Percentiles rank a stretch among this genome's conserved stretches.
Conservation (phyloP, 2,329 filamentous ascomycete species). For the Aspergillus pseudonomiae region DNA sequence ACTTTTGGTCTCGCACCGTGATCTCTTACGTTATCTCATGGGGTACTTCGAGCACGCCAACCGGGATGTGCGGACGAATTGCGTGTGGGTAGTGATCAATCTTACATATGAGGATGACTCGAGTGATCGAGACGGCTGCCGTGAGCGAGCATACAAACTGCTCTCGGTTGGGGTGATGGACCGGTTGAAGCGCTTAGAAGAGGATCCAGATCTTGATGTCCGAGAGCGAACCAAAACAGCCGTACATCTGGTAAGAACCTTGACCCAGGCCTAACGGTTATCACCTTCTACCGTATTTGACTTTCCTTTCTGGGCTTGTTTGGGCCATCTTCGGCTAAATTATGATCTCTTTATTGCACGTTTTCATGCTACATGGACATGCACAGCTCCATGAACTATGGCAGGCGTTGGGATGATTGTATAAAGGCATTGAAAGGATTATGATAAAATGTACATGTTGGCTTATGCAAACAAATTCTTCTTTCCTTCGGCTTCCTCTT, state of each 20-base stretch:
- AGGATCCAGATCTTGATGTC: conserved; percentile 79
- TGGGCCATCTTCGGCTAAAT: background rate
- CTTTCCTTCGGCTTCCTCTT: background rate
- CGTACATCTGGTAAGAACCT: conserved; percentile 65
- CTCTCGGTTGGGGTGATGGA: conserved; percentile 71
- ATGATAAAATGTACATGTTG: conserved; percentile 3
- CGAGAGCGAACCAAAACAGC: conserved; percentile 82
- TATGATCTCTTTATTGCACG: background rate
- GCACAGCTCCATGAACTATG: background rate
- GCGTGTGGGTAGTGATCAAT: conserved; percentile 85
- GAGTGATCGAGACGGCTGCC: conserved; percentile 65
- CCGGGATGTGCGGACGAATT: conserved; percentile 72
- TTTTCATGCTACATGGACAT: background rate
- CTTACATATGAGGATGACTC: conserved; percentile 80
- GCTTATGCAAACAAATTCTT: background rate
- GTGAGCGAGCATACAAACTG: conserved; percentile 69
- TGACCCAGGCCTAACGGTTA: conserved; percentile 15
- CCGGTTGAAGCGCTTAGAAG: conserved; percentile 64
- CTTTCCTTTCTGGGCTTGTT: background rate
- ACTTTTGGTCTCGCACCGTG: conserved; percentile 73
- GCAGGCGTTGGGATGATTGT: conserved; percentile 6
- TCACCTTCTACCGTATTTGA: background rate
- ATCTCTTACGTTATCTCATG: conserved; percentile 72
- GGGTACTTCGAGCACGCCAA: conserved; percentile 74
- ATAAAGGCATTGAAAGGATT: conserved; percentile 5